These are phyloP conservation scores for Fusarium tuaranense DNA, from an alignment of 2,329 filamentous ascomycete genomes.

Conservation along the genomic window DNA sequence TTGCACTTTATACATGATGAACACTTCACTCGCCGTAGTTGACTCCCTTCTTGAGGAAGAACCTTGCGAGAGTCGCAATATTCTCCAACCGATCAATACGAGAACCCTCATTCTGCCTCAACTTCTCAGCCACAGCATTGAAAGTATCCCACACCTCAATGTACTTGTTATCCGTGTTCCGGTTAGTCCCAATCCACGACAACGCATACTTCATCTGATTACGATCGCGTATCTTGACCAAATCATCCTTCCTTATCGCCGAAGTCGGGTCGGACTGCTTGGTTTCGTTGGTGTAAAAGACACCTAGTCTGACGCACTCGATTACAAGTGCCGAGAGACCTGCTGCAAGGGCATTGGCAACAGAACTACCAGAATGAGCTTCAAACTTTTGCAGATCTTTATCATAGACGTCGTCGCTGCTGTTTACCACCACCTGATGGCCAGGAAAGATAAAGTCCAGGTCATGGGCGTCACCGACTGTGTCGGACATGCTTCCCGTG, in stretches of 20 bases:
- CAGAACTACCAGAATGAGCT: slow-evolving; percentile 14
- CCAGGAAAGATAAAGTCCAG: slow-evolving; percentile 6
- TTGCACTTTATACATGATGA: neutral
- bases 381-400: slow-evolving; percentile 8
- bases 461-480: slow-evolving; percentile 9
- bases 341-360: slow-evolving; percentile 15
- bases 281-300: slow-evolving; percentile 8
- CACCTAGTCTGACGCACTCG: slow-evolving; percentile 6
- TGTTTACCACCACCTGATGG: slow-evolving; percentile 9
- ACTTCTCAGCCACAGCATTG: neutral
- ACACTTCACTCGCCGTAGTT: neutral
- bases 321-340: slow-evolving; percentile 16
- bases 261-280: neutral
- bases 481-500: slow-evolving; percentile 11
- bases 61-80: slow-evolving; percentile 1
- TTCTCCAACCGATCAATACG: slow-evolving; percentile 3
- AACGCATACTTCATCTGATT: neutral
- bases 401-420: slow-evolving; percentile 2
- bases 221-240: neutral
- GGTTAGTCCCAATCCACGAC: neutral
- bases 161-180: slow-evolving; percentile 10
- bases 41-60: slow-evolving; percentile 7
- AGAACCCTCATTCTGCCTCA: slow-evolving; percentile 8
- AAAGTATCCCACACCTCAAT: slow-evolving; percentile 5
- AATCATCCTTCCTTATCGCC: neutral